Evolutionary conservation across 345 rosid genomes (phyloP), one percentile per base, ranked within the genome.

Genomic region (Eucalyptus camaldulensis): DNA sequence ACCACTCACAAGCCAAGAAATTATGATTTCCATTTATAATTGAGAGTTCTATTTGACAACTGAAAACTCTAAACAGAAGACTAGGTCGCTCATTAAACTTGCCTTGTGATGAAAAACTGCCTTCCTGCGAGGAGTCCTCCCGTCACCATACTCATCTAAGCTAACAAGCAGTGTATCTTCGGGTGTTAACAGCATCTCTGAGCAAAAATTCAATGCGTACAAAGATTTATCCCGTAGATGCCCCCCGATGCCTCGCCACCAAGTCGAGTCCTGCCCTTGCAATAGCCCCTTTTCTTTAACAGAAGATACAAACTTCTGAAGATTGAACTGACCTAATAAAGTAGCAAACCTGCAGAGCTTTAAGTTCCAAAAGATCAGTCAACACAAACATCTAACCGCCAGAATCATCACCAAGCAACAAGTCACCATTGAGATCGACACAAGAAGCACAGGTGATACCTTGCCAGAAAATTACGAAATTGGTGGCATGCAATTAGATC

Each of bases 281-380:
- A 21, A 87, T 85, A 69, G 91, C 40, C 86, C 91, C 49, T 37
- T 85, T 86, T 94, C 87, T 89, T 90, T 91, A 1, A 97, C 86
- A 69, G 93, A 91, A 11, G 98, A 95, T 24, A 92, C 92, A 49
- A 96, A 95, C 92, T 95, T 95, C 58, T 94, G 95, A 88, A 91
- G 88, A 92, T 98, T 95, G 93, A 98, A 98, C 90, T 95, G 99
- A 54, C 95, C 99, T 50, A 96, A 93, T 45, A 96, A 89, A 87
- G 96, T 88, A 40, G 92, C 89, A 86, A 94, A 93, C 99, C 99
- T 97, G 94, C 90, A 90, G 19, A 72, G 69, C 88, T 65, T 87
- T n/a, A 58, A 60, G 88, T 51, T 85, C 88, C 62, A 7, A 24
- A 86, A 53, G 22, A 86, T 87, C 88, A 76, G 88, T 89, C 90